phyloP scores from a whole-genome alignment of 345 rosid species.

The Lumnitzera racemosa region DNA sequence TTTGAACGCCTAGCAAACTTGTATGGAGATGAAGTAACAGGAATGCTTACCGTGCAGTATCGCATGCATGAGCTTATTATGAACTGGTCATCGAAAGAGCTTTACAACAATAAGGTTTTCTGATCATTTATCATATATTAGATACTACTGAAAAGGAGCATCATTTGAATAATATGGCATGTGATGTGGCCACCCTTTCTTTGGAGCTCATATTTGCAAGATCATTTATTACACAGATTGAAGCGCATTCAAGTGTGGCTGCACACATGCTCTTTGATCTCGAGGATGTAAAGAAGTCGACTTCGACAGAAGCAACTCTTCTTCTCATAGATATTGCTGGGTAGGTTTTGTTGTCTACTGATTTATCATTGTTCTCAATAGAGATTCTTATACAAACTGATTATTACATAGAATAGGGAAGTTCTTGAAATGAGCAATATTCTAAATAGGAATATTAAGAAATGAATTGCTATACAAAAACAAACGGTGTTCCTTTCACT shows the following conservation, averaged over 20 bases:
- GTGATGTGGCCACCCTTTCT: neutral
- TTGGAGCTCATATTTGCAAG: no score
- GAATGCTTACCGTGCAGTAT: constrained; percentile 94
- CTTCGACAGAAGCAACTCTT: constrained; percentile 79
- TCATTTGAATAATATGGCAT: neutral
- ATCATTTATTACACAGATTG: constrained; percentile 29
- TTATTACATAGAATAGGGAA: no score
- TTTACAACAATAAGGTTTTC: constrained; percentile 63
- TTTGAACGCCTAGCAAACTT: constrained; percentile 84
- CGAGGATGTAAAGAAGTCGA: constrained; percentile 51
- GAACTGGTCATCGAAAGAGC: constrained; percentile 96
- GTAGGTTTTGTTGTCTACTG: constrained; percentile 21
- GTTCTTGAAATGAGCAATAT: no score
- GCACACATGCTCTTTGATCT: constrained; percentile 80
- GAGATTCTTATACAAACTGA: no score
- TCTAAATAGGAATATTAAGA: neutral
- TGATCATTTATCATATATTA: neutral
- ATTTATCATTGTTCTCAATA: no score
- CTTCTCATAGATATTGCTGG: constrained; percentile 84
- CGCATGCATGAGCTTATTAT: constrained; percentile 97
- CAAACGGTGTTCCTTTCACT: neutral
- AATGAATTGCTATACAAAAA: neutral
- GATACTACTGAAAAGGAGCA: neutral
- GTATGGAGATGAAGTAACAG: constrained; percentile 68
- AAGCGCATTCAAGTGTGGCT: constrained; percentile 84